Evolutionary conservation across 306 rosid genomes (phyloP), one percentile per base, ranked within the genome.

Genomic region (Acmispon strigosus): DNA sequence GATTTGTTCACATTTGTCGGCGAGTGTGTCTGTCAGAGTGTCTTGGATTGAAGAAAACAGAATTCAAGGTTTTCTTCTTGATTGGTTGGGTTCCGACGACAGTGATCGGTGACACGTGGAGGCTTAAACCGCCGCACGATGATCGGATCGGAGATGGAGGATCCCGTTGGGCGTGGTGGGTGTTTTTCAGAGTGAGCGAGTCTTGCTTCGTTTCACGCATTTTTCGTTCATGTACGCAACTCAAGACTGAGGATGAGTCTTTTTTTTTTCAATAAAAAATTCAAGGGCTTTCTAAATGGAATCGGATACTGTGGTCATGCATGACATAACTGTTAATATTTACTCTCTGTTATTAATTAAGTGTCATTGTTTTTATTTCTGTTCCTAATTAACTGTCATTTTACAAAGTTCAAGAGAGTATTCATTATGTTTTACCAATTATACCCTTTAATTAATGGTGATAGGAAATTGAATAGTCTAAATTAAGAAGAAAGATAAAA

Each of bases 51-150:
- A 59, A 24, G 15, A 22, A 52, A 32, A 2, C 3, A 16, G 10
- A 22, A 0, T 1, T 6, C 2, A 51, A 17, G 10, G 43, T 4
- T 18, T 15, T 62, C n/a, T 27, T 13, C n/a, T 27, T 13, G 13
- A 53, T 45, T 44, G 66, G 52, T 56, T 65, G 4, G 60, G 14
- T 49, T 61, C 70, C 42, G 44, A 50, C 62, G 61, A 48, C 32
- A 6, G 15, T 44, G 11, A 18, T 17, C 67, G 29, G 51, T 49
- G 15, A 27, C 78, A 73, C 78, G 78, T 73, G 78, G 78, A 5
- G 0, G 34, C 7, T 12, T 39, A 51, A 6, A 7, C 7, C 2
- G 32, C 34, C 64, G 56, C 10, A 11, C 0, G 78, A 73, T 73
- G 0, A 48, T 24, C 29, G 36, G 64, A 74, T 64, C 54, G 3